phyloP scores from a whole-genome alignment of 257 asterid species.

The Nicotiana sylvestris region DNA sequence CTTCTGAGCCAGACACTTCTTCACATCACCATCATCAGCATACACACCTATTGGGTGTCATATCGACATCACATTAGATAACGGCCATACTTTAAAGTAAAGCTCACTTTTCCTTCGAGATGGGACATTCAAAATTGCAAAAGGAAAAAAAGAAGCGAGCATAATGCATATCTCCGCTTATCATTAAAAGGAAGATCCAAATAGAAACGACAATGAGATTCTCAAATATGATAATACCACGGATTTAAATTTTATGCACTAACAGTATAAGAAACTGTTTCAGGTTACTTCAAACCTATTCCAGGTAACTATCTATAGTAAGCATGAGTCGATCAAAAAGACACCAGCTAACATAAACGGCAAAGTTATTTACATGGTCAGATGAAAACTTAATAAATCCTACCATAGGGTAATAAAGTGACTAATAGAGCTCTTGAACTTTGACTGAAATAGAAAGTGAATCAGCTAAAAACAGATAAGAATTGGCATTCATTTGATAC shows the following conservation, averaged over 20 bases:
- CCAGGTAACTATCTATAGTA: neutral
- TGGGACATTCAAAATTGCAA: neutral
- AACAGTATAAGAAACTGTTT: neutral
- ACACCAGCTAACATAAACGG: neutral
- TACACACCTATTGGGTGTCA: slow-evolving; percentile 53
- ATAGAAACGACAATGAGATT: neutral
- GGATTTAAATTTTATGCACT: neutral
- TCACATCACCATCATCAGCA: slow-evolving; percentile 67
- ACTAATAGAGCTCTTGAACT: neutral
- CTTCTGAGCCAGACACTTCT: slow-evolving; percentile 54
- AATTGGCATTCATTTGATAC: neutral
- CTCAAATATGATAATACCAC: neutral
- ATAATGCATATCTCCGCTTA: neutral
- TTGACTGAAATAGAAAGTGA: neutral
- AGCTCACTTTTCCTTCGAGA: neutral
- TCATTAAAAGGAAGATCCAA: neutral
- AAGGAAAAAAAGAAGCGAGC: neutral
- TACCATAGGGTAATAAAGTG: neutral
- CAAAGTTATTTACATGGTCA: neutral
- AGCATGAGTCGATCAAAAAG: neutral
- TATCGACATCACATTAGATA: neutral
- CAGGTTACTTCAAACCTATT: neutral
- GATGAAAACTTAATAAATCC: neutral
- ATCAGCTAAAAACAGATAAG: no score
- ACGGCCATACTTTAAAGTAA: neutral